These are phyloP conservation scores for Hymenoscyphus linearis DNA, from an alignment of 2,329 filamentous ascomycete genomes.

Conservation along the genomic window DNA sequence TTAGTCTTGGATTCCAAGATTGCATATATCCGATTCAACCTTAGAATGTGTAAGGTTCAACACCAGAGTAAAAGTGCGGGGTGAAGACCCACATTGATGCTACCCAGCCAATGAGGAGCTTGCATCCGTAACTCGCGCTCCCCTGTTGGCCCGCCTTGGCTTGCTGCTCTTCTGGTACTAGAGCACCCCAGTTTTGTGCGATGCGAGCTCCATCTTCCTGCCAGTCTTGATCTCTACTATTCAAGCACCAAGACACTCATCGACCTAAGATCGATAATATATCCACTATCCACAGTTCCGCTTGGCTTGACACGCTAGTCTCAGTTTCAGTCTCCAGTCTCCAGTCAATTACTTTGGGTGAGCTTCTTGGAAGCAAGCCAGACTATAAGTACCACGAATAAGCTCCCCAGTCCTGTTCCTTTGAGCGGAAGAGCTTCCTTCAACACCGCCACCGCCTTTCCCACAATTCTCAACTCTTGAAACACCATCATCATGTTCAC, in stretches of 20 bases:
- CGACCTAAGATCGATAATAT: neutral
- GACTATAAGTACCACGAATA: neutral
- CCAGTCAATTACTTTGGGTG: neutral
- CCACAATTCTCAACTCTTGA: neutral
- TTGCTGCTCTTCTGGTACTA: neutral
- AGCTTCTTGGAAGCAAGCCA: constrained; percentile 6
- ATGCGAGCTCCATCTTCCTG: neutral
- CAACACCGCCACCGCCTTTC: neutral
- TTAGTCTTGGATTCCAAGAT: neutral
- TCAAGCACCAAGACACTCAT: neutral
- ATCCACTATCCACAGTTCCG: neutral
- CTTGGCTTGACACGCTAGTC: neutral
- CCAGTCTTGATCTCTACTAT: neutral
- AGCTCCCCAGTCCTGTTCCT: neutral
- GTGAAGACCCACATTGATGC: constrained; percentile 9
- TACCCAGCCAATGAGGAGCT: constrained; percentile 4
- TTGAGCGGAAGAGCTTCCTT: neutral
- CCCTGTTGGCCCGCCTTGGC: neutral
- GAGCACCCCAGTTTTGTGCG: neutral
- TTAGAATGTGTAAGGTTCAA: neutral
- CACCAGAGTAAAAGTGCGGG: constrained; percentile 16
- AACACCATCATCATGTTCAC: constrained; percentile 22
- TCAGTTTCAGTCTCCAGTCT: no score
- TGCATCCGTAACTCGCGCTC: neutral
- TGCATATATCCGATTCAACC: neutral